Percentiles rank a stretch among this genome's conserved stretches.
Conservation (phyloP, 1,284 basidiomycete species). For the Mrakiaceae sp. region DNA sequence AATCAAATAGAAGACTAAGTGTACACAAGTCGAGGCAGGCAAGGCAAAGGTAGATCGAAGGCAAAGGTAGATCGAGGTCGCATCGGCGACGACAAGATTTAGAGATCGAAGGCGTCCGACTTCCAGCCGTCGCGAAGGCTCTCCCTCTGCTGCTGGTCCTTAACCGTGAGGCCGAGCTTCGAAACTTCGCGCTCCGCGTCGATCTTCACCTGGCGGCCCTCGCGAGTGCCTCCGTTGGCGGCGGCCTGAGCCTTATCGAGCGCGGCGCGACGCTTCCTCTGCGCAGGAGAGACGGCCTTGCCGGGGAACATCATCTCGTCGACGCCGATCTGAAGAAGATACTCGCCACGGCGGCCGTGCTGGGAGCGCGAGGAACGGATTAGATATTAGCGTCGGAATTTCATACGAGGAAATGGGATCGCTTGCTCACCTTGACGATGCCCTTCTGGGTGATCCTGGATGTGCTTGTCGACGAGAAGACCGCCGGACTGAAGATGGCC, state of each 20-base stretch:
- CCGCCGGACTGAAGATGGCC: constrained; percentile 35
- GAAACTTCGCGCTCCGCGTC: constrained; percentile 30
- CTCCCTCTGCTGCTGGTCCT: constrained; percentile 24
- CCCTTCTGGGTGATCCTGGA: constrained; percentile 31
- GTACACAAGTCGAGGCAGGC: no score
- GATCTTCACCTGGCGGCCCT: constrained; percentile 19
- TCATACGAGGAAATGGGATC: no score
- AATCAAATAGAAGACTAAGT: no score
- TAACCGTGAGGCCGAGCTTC: constrained; percentile 29
- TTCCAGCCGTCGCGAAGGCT: constrained; percentile 37
- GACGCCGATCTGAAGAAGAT: constrained; percentile 38
- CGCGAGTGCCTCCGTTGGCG: constrained; percentile 22
- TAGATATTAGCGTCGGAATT: no score
- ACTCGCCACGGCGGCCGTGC: constrained; percentile 37
- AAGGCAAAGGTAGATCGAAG: no score
- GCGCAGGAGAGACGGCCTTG: constrained; percentile 17
- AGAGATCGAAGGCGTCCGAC: constrained; percentile 31
- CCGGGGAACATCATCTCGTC: constrained; percentile 38
- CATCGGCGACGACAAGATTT: neutral
- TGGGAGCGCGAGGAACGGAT: no score
- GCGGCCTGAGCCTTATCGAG: constrained; percentile 24
- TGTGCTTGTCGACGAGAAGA: constrained; percentile 21
- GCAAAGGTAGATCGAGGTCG: no score
- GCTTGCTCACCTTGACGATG: constrained; percentile 27
- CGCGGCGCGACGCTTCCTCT: constrained; percentile 27